Base-by-base conservation (phyloP, 345 rosid genomes). In the Viola odorata region DNA sequence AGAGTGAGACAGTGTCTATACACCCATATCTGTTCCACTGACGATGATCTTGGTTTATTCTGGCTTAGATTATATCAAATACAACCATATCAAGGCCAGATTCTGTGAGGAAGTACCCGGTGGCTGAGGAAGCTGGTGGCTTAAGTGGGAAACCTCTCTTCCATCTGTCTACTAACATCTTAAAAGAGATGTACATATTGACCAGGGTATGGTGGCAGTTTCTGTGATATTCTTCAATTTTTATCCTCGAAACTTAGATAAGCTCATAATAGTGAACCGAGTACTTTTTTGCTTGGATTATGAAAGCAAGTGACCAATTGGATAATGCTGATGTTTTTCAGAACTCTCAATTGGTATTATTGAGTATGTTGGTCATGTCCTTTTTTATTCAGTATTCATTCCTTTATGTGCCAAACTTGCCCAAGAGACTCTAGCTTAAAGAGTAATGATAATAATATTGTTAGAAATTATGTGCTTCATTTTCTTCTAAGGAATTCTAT, bases 1-100 rank as follows among this genome's bases (percentile, higher is more conserved):
- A 23, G 32, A 23, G 32, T 23, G 32, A 23, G 32, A 23, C 32
- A 23, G 32, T 23, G 32, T 23, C 32, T 23, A 23, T 23, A 23
- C 32, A 23, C 32, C 32, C 50, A 47, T 10, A 9, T 9, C 13
- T 47, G 50, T 47, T 38, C 10, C 13, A 53, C 41, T 57, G 50
- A 54, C 15, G 15, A 12, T 16, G 65, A 23, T 16, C 15, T 54
- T 60, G 6, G 9, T 61, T 64, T 59, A 14, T 54, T 53, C 13
- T 59, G 39, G 37, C 45, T 23, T 69, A 90, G 99, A 83, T 94
- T 63, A 88, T 94, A 76, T 79, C 99, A 63, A 94, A 94, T 71
- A 94, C 99, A 50, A 90, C 97, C 40, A 71, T 94, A 59, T 88
- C 90, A 16, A 91, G 99, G 72, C 95, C 96, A 55, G 95, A 88